phyloP scores from a whole-genome alignment of 345 rosid genomes.

The Gossypium sturtianum region DNA sequence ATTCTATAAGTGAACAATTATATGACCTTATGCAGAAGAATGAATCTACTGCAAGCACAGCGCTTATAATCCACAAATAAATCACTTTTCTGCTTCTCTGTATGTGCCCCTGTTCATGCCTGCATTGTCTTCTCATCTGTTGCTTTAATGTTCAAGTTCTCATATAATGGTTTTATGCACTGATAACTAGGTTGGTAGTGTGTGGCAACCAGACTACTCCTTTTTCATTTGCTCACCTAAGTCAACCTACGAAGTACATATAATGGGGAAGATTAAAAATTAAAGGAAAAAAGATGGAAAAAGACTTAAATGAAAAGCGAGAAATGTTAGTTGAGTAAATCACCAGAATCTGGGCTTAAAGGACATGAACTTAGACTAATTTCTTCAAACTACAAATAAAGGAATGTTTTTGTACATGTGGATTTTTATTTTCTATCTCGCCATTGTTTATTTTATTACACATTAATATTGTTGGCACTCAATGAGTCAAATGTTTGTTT shows the following conservation, averaged over 20 bases:
- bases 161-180: background rate
- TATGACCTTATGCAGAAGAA: background rate
- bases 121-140: background rate
- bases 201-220: background rate
- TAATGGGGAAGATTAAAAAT: background rate
- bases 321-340: background rate
- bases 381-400: background rate
- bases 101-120: background rate
- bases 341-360: background rate
- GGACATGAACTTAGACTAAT: background rate
- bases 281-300: background rate
- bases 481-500: background rate
- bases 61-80: background rate
- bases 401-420: background rate
- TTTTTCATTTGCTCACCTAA: background rate
- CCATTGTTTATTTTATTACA: background rate
- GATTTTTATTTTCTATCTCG: background rate
- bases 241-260: background rate
- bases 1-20: background rate
- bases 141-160: slow-evolving; percentile 1
- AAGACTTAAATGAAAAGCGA: background rate
- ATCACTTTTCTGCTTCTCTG: background rate
- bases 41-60: background rate
- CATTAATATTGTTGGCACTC: background rate
- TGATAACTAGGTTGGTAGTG: background rate